Evolutionary conservation across 805 yeast genomes (phyloP), one percentile per base, ranked within the genome.

Genomic region (Starmerella tilneyi): DNA sequence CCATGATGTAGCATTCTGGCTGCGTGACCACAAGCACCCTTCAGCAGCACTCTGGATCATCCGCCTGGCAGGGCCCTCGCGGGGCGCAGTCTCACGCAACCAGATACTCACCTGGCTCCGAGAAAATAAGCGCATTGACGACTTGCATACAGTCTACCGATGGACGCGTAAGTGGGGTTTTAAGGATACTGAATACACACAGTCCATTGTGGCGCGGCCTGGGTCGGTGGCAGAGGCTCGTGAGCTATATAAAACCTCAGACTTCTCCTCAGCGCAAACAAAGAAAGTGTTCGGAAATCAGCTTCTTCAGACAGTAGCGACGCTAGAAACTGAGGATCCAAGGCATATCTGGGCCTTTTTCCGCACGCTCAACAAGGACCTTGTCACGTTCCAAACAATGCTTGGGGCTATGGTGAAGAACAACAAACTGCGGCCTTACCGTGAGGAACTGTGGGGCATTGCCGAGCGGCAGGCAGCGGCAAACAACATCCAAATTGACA

Each of bases 91-190:
- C 0, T 45, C 59, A 5, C 44, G 59, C 9, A 56, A 56, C 34
- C 51, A 52, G 45, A 29, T 55, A 13, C 37, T 56, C 19, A 41
- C 44, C 20, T 54, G 56, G 56, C 48, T 54, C 4, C 30, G 36
- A 1, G 43, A 45, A n/a, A 27, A 45, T 13, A 31, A 33, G 9
- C 42, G 38, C 3, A n/a, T 11, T n/a, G 28, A 17, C 2, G 44
- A 39, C 2, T 34, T 47, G 43, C 41, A 36, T 9, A 19, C 41
- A 7, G 47, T 55, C 7, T 44, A 49, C n/a, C 34, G 44, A 2
- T 50, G 52, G 55, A 56, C 59, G 9, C 49, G 52, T 24, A 55
- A 55, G 27, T 56, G 59, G 59, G 59, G 59, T 2, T 52, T 56
- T 29, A 39, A 47, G 20, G 56, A 47, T n/a, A 45, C 52, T 9